Evolutionary conservation across 2,329 filamentous ascomycete species (phyloP), one percentile per base, ranked within the genome.

Genomic region (Colletotrichum tanaceti): DNA sequence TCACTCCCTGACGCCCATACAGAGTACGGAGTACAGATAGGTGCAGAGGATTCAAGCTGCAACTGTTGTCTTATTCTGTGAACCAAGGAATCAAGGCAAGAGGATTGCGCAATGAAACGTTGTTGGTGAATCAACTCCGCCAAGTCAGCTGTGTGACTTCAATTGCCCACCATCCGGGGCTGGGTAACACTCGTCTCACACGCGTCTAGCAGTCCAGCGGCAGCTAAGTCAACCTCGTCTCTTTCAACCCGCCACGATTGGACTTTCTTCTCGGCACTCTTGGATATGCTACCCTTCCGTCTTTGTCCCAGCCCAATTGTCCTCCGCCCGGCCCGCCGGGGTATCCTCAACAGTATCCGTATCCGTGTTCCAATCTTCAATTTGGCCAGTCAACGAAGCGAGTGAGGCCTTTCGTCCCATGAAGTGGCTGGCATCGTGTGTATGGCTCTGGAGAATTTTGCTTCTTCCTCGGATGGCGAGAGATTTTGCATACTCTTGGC

Each of bases 51-150:
- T 47, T 53, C 47, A 44, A 53, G 41, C 47, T 65, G 55, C n/a
- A 46, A 46, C 47, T n/a, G 16, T 41, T 60, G 16, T 11, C 11
- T 18, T 28, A 20, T 22, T 11, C 5, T n/a, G 20, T 28, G 39
- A 58, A 47, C 47, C 24, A 60, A 44, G 39, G 41, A 58, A 3
- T 32, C 22, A 47, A 47, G 28, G 6, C 28, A 28, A 32, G 28
- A 32, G 28, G 32, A 50, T 57, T 63, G 46, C 46, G 46, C 38
- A 59, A 52, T 35, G n/a, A 58, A 58, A 54, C 22, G 5, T 18
- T 22, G 20, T n/a, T 59, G 32, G 16, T 49, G 43, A 10, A 35
- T 49, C 16, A 22, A 39, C 20, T 18, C 14, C 18, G 44, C 41
- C 57, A 59, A 59, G 43, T 18, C 14, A 11, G n/a, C 44, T 35